A percentile compares a stretch with the other conserved stretches of the same genome.
phyloP scores from a whole-genome alignment of 495 filamentous ascomycete species.

The Xylaria bambusicola region DNA sequence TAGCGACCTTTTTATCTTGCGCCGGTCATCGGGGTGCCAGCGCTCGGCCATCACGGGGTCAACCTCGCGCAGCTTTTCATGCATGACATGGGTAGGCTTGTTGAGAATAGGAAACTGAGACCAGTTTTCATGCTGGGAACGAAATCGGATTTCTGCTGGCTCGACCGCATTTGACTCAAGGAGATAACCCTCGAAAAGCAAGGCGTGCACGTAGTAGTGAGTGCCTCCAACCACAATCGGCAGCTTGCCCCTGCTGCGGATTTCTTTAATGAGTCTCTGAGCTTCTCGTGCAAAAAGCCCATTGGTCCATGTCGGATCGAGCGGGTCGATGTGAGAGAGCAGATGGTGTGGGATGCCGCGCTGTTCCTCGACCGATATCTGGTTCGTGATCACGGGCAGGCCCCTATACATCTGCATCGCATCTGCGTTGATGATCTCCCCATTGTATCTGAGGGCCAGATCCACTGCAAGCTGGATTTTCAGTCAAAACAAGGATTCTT shows the following conservation, averaged over 20 bases:
- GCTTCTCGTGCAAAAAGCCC: slow-evolving; percentile 71
- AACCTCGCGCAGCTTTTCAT: slow-evolving; percentile 70
- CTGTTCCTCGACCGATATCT: slow-evolving; percentile 73
- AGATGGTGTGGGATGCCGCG: slow-evolving; percentile 87
- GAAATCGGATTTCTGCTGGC: slow-evolving; percentile 9
- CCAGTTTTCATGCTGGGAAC: slow-evolving; percentile 37
- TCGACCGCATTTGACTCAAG: slow-evolving; percentile 31
- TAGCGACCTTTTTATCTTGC: slow-evolving; percentile 87
- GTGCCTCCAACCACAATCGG: slow-evolving; percentile 94
- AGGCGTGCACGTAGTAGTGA: slow-evolving; percentile 87
- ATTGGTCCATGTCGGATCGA: slow-evolving; percentile 81
- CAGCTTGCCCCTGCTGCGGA: slow-evolving; percentile 70
- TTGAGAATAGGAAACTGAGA: slow-evolving; percentile 70
- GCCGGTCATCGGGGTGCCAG: slow-evolving; percentile 91
- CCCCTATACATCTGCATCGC: slow-evolving; percentile 99
- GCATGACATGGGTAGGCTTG: slow-evolving; percentile 65
- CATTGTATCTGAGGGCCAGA: slow-evolving; percentile 78
- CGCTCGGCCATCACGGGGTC: slow-evolving; percentile 87
- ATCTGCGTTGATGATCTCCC: slow-evolving; percentile 97
- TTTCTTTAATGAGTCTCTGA: slow-evolving; percentile 69
- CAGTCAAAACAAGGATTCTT: not conserved
- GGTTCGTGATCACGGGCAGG: slow-evolving; percentile 94
- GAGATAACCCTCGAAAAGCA: slow-evolving; percentile 73
- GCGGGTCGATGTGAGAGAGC: slow-evolving; percentile 70
- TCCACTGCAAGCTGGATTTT: slow-evolving; percentile 85